Base-by-base conservation (phyloP, 108 stramenopile genomes). In the Hondaea fermentalgiana region DNA sequence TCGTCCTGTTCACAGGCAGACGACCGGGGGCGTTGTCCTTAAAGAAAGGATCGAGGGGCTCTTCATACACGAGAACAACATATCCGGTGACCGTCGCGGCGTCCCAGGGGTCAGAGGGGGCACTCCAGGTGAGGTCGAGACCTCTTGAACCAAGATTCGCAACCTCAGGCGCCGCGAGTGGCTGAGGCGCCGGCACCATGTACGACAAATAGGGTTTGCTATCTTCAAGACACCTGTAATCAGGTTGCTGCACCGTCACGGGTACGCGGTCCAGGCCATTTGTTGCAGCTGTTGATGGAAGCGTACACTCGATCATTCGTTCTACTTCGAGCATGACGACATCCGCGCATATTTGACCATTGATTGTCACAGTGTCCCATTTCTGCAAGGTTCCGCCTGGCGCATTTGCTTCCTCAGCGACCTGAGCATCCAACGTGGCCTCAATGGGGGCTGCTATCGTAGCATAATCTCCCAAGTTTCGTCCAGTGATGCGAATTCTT, bases 1-100 rank as follows among this genome's bases (percentile, higher is more conserved):
- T n/a, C 5, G 58, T 23, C 87, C 44, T 8, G 51, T 69, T 35
- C 19, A 43, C 59, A 58, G 44, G 45, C 87, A 42, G 42, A 5
- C 29, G 28, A 23, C 35, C 60, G 4, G 29, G 25, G 17, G 8
- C 69, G 17, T 28, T 89, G 19, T 44, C 21, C 0, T 35, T 60
- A 44, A 28, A 21, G 29, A 72, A 25, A 4, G 71, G 44, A 21
- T 87, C 87, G 23, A 5, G 44, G 5, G 53, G 43, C 57, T 17
- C 29, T 17, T 25, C 35, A 29, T 44, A 55, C 83, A 19, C 1
- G 44, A 47, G 49, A 8, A 92, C 60, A 59, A 60, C 51, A 57
- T 94, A 95, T 4, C 94, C 94, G 10, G 94, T 95, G 16, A 88
- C 59, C 21, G 89, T 87, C 72, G 93, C 55, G 19, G 91, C 89